Percentiles rank a stretch among this genome's conserved stretches.
Evolutionary conservation across 2,329 filamentous ascomycete species (phyloP).

Genomic region (Trichoderma koningiopsis): DNA sequence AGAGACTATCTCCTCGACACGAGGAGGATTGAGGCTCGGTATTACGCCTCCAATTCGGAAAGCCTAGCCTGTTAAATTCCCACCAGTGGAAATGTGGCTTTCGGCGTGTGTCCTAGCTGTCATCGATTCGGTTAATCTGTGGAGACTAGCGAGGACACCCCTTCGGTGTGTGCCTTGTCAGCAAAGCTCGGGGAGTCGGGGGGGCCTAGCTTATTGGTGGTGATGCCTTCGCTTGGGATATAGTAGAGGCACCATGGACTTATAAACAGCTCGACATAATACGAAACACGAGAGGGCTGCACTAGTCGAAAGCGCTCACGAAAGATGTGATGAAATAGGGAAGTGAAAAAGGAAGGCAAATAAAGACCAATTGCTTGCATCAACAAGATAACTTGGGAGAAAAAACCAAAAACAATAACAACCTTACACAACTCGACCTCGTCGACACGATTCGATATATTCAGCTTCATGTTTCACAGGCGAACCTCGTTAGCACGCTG

Average conservation of each 20-base stretch:
- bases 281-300: not conserved
- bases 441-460: not conserved
- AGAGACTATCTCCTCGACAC: not conserved
- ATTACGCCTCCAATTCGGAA: conserved; percentile 13
- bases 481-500: not conserved
- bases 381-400: not conserved
- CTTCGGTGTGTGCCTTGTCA: conserved; percentile 1
- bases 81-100: conserved; percentile 21
- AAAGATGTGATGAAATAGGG: not conserved
- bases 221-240: conserved; percentile 11
- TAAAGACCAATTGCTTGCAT: conserved; percentile 1
- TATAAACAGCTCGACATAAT: conserved; percentile 5
- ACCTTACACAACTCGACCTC: not conserved
- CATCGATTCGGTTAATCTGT: conserved; percentile 12
- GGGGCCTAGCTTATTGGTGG: conserved; percentile 16
- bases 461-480: not conserved
- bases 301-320: not conserved
- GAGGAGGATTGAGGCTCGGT: conserved; percentile 21
- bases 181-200: not conserved
- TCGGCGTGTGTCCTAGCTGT: not conserved
- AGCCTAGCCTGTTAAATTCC: not conserved
- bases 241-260: conserved; percentile 3
- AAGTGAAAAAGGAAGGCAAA: not conserved
- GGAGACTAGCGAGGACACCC: conserved; percentile 5
- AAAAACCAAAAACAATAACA: not conserved